Base-by-base conservation (phyloP, 192 early-diverging fungal species). In the Coemansia sp. region DNA sequence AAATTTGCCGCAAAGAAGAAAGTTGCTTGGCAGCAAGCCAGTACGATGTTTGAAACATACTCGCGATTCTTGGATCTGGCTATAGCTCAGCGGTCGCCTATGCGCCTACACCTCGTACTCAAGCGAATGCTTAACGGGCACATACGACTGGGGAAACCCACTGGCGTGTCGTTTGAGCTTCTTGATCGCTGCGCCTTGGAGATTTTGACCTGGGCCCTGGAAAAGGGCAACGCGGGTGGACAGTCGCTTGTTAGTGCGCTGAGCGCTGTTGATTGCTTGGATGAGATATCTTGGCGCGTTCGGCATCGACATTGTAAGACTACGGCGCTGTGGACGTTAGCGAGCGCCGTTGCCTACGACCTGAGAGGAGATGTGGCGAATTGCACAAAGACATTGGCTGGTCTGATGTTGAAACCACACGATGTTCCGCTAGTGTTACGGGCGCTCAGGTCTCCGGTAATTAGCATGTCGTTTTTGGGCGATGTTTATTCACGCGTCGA, bases 1-100 rank as follows among this genome's bases (percentile, higher is more conserved):
- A 74, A 74, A 24, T 40, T 45, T 17, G 34, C 31, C 8, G 65
- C 51, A 1, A 76, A 66, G 31, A 40, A 60, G n/a, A 74, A 74
- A 41, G 72, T 74, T 6, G 72, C 72, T 3, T 74, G 72, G 72
- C 66, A 63, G 37, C 72, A 74, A 14, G 72, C 66, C 8, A n/a
- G 50, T 0, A 62, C 72, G 11, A 59, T 39, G 24, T 69, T 42
- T 31, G 37, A 33, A 34, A 44, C 57, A 24, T 71, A 67, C 16
- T 29, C 68, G 1, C n/a, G 37, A 6, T 19, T 76, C 19, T 61
- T 77, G 7, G 45, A 45, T 7, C 66, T 69, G 21, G 75, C 75
- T 0, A 16, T 77, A 9, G 2, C 3, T 16, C 62, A 37, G 24
- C 6, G 41, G 10, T 72, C 70, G 34, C 29, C 39, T 13, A 31